Percentiles rank a stretch among this genome's conserved stretches.
These are phyloP conservation scores for Colletotrichum sp. DNA, from an alignment of 2,329 filamentous ascomycete genomes.

Conservation along the genomic window DNA sequence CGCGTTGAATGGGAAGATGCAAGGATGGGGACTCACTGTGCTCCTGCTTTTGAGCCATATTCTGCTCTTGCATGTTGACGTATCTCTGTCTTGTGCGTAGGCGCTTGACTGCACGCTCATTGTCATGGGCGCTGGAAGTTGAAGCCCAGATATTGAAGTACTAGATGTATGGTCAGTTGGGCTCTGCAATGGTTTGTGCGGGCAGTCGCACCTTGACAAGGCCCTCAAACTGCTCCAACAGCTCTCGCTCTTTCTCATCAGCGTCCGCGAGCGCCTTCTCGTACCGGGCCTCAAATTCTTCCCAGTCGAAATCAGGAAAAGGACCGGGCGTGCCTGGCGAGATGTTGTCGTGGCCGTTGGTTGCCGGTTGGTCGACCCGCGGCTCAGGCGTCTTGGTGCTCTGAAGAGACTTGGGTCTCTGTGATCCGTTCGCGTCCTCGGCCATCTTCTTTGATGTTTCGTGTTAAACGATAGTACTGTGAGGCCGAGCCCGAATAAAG, in stretches of 20 bases:
- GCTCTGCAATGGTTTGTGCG: neutral
- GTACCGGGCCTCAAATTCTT: conserved; percentile 75
- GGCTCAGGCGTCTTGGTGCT: conserved; percentile 43
- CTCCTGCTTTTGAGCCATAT: conserved; percentile 74
- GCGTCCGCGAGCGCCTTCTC: conserved; percentile 68
- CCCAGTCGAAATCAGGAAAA: conserved; percentile 74
- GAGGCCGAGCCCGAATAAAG: neutral
- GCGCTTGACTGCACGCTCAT: conserved; percentile 77
- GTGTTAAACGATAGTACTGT: neutral
- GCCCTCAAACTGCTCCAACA: conserved; percentile 70
- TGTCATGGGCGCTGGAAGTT: conserved; percentile 74
- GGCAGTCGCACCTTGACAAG: conserved; percentile 62
- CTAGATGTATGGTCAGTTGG: conserved; percentile 44
- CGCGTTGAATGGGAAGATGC: neutral
- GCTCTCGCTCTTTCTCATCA: conserved; percentile 65
- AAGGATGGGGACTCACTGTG: conserved; percentile 70
- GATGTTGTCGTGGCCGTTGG: conserved; percentile 29
- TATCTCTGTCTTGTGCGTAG: conserved; percentile 80
- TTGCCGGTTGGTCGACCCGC: conserved; percentile 34
- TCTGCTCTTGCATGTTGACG: conserved; percentile 76
- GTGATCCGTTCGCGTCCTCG: neutral
- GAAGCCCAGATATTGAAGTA: conserved; percentile 83
- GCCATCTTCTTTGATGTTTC: neutral
- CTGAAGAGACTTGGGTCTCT: conserved; percentile 18
- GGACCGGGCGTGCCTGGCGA: conserved; percentile 56